Conservation (phyloP, 306 rosid genomes). For the Lagenaria siceraria region DNA sequence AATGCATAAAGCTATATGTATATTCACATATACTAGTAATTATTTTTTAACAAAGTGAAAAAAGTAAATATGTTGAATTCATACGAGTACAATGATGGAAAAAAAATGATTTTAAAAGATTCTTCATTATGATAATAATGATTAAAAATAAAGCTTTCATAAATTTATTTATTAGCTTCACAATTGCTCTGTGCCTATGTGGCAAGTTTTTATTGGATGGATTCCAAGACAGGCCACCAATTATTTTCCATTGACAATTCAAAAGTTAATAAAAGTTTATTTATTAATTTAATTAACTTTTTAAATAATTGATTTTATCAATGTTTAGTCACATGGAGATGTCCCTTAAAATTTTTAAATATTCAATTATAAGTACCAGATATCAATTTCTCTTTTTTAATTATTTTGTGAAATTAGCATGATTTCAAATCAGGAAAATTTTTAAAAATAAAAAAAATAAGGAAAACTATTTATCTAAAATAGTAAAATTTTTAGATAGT, state of each 20-base stretch:
- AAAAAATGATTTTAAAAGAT: not conserved
- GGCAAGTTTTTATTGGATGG: not conserved
- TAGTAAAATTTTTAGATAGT: too few relatives aligned
- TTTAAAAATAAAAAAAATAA: too few relatives aligned
- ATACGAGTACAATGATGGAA: not conserved
- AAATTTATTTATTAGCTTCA: not conserved
- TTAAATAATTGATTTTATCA: not conserved
- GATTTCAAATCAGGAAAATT: too few relatives aligned
- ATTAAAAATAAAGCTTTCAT: not conserved
- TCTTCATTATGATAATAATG: not conserved
- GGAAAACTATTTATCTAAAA: too few relatives aligned
- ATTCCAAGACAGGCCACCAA: not conserved
- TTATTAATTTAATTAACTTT: not conserved
- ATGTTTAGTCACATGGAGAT: not conserved
- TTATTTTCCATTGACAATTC: not conserved
- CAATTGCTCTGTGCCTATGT: not conserved
- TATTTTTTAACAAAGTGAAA: not conserved
- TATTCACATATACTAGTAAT: not conserved
- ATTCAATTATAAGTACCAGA: not conserved
- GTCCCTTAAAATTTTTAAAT: not conserved
- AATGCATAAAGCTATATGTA: not conserved
- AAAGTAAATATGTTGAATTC: not conserved
- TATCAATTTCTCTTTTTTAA: not conserved
- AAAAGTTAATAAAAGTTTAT: not conserved
- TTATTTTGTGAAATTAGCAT: not conserved